A percentile compares a stretch with the other conserved stretches of the same genome.
Evolutionary conservation across 192 early-diverging fungal species (phyloP).

Genomic region (Linnemannia zychae): DNA sequence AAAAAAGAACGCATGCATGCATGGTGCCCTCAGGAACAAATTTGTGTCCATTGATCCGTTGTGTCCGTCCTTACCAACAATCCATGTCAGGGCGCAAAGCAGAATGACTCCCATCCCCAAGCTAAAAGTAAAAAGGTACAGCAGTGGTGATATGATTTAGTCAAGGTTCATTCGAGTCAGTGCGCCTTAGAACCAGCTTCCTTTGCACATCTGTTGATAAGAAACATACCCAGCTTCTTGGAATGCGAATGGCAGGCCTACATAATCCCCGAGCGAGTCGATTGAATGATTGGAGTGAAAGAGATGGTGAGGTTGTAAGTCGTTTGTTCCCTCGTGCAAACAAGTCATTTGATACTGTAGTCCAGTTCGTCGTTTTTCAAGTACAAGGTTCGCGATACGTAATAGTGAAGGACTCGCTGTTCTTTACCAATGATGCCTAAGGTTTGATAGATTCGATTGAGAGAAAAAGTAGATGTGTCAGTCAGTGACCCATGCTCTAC

Average conservation of each 20-base stretch:
- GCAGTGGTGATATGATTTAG: constrained; percentile 32
- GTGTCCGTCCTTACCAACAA: constrained; percentile 67
- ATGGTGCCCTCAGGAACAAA: constrained; percentile 1
- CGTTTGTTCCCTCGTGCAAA: not conserved
- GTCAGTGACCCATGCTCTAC: constrained; percentile 1
- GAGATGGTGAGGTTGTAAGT: not conserved
- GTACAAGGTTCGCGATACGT: not conserved
- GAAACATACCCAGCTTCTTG: constrained; percentile 80
- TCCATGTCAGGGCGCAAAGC: constrained; percentile 68
- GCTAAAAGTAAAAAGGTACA: constrained; percentile 63
- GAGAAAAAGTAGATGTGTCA: not conserved
- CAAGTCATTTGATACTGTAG: not conserved
- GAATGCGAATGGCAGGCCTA: constrained; percentile 90
- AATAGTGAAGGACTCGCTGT: not conserved
- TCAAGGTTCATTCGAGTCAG: not conserved
- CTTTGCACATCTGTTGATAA: constrained; percentile 38
- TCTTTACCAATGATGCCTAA: constrained; percentile 42
- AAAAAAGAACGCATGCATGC: not conserved
- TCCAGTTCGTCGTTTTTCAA: not conserved
- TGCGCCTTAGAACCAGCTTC: not conserved
- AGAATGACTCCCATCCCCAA: constrained; percentile 65
- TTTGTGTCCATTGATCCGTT: not conserved
- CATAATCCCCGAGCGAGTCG: constrained; percentile 13
- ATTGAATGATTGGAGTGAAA: not conserved
- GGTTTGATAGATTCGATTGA: constrained; percentile 3